Percentiles rank a stretch among this genome's conserved stretches.
Conservation (phyloP, 345 rosid genomes). For the Viola odorata region DNA sequence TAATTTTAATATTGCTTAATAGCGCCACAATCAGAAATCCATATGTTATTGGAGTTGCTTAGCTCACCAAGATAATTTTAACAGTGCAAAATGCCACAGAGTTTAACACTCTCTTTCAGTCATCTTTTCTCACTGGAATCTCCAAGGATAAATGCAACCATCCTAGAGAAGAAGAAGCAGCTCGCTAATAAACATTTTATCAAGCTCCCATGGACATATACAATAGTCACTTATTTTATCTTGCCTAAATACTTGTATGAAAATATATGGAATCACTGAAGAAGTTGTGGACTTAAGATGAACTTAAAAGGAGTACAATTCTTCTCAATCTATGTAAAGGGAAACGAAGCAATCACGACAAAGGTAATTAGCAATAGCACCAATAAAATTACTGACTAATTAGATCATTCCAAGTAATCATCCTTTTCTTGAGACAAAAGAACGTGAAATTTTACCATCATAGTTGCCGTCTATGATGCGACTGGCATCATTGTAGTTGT, state of each 20-base stretch:
- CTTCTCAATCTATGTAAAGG: no score
- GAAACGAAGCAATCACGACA: no score
- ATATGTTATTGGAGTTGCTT: no score
- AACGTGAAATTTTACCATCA: conserved; percentile 60
- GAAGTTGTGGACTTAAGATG: background rate
- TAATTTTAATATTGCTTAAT: no score
- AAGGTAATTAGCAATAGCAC: no score
- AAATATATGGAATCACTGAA: background rate
- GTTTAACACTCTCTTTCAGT: background rate
- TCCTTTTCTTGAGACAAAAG: background rate
- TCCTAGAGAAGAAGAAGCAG: background rate
- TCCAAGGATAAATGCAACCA: background rate
- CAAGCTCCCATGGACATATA: background rate
- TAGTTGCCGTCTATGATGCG: conserved; percentile 91
- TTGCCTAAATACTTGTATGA: background rate
- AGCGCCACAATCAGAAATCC: no score
- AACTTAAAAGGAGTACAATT: background rate
- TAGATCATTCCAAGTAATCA: no score
- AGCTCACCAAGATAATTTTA: background rate
- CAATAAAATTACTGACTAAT: no score
- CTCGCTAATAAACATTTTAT: background rate
- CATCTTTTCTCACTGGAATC: background rate
- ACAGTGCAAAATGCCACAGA: background rate
- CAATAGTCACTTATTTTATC: background rate
- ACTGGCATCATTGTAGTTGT: conserved; percentile 82